Evolutionary conservation across 345 rosid genomes (phyloP), one percentile per base, ranked within the genome.

Genomic region (Dipteronia dyeriana): DNA sequence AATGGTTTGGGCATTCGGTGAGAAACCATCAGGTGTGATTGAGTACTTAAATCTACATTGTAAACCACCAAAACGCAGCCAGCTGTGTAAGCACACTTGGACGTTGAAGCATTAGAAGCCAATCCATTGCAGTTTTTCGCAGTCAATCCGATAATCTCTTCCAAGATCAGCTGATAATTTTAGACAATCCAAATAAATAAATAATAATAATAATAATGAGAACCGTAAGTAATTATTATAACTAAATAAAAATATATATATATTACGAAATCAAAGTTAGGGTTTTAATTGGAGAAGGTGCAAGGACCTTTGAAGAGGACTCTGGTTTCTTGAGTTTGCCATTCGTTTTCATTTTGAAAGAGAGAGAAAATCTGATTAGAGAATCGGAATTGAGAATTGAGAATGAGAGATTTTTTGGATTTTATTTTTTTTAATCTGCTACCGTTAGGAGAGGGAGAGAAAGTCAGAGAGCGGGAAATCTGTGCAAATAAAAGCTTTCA

Each of bases 21-120:
- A 81, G 94, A 84, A 51, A 82, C 92, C 72, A 84, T 67, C 68
- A 94, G 91, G 60, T 88, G 95, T 9, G 92, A 92, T 38, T 90
- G 97, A 56, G 81, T 76, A 41, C 81, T 83, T 0, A 88, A 82
- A 67, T 82, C 87, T 14, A 83, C 92, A 74, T 91, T 72, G 67
- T 86, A 89, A 70, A 87, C 83, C 78, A 91, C 97, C 82, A 81
- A 92, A 53, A 88, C 97, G 39, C 97, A 94, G 43, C 97, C 98
- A 0, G 97, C 98, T 47, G 89, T 77, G 77, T 94, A 94, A 61
- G 81, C 92, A 65, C 90, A 90, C 39, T 73, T 86, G 7, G 86
- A 54, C 16, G 81, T 84, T 13, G 80, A 82, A 7, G 82, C 69
- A 67, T 57, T 86, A 1, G 92, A 88, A 7, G 95, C 90, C 78